A percentile compares a stretch with the other conserved stretches of the same genome.
phyloP scores from a whole-genome alignment of 1,284 basidiomycete species.

The Erythrobasidium hasegawianum region DNA sequence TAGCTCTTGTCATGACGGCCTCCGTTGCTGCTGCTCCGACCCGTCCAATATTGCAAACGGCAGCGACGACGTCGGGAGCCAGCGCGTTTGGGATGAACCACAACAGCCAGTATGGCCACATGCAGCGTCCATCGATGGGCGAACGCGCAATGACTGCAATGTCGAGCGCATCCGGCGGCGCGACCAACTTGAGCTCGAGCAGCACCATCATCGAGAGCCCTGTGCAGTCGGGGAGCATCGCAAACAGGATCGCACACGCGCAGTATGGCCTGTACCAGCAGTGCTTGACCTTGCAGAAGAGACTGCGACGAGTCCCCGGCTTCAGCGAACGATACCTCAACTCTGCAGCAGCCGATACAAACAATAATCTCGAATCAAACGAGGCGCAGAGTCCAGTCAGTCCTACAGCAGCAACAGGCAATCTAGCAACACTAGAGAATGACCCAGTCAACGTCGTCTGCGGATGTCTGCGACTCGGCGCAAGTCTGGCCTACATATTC shows the following conservation, averaged over 20 bases:
- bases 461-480: slow-evolving; percentile 87
- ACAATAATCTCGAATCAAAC: not conserved
- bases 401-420: not conserved
- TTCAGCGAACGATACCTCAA: slow-evolving; percentile 45
- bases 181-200: not conserved
- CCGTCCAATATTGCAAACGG: not conserved
- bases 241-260: slow-evolving; percentile 34
- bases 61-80: not conserved
- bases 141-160: slow-evolving; percentile 1
- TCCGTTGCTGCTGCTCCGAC: too few species aligned
- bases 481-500: slow-evolving; percentile 90
- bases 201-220: slow-evolving; percentile 4
- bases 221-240: slow-evolving; percentile 9
- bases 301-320: slow-evolving; percentile 50
- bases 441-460: slow-evolving; percentile 79
- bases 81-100: not conserved
- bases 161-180: too few species aligned
- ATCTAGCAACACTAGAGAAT: slow-evolving; percentile 20
- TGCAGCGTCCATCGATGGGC: not conserved
- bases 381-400: not conserved
- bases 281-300: slow-evolving; percentile 48
- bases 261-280: slow-evolving; percentile 51
- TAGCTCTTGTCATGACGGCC: too few species aligned
- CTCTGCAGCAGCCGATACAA: too few species aligned
- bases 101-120: not conserved